phyloP scores from a whole-genome alignment of 2,329 filamentous ascomycete species.

The Aureobasidium sp. region DNA sequence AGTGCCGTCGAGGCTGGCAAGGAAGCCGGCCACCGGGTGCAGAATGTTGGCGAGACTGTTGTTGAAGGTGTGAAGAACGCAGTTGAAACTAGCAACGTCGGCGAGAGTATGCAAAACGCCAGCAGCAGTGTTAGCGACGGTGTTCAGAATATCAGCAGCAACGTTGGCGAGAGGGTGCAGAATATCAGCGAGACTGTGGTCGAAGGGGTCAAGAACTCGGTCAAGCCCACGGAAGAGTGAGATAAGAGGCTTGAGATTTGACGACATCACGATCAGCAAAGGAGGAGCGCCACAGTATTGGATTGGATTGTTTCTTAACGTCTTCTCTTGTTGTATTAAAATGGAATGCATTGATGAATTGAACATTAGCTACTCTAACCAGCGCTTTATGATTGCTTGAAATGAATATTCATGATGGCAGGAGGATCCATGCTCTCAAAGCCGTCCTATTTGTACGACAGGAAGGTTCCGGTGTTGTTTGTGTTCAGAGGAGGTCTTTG shows the following conservation, averaged over 20 bases:
- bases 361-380: background rate
- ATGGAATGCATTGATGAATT: background rate
- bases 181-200: slow-evolving; percentile 17
- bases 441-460: background rate
- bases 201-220: slow-evolving; percentile 23
- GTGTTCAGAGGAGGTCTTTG: background rate
- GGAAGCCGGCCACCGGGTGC: slow-evolving; percentile 29
- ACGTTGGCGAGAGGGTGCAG: slow-evolving; percentile 26
- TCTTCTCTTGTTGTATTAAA: slow-evolving; percentile 2
- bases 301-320: background rate
- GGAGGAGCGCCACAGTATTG: background rate
- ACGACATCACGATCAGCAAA: background rate
- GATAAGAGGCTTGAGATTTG: background rate
- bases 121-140: background rate
- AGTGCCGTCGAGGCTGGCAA: slow-evolving; percentile 20
- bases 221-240: background rate
- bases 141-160: slow-evolving; percentile 11
- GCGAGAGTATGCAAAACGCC: background rate
- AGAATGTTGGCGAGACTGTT: slow-evolving; percentile 22
- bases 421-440: background rate
- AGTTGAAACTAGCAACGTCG: background rate
- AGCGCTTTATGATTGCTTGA: background rate
- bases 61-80: slow-evolving; percentile 13
- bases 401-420: background rate
- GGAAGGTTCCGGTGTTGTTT: slow-evolving; percentile 7